Conservation (phyloP, 2,329 filamentous ascomycete genomes). For the Claviceps sp. region DNA sequence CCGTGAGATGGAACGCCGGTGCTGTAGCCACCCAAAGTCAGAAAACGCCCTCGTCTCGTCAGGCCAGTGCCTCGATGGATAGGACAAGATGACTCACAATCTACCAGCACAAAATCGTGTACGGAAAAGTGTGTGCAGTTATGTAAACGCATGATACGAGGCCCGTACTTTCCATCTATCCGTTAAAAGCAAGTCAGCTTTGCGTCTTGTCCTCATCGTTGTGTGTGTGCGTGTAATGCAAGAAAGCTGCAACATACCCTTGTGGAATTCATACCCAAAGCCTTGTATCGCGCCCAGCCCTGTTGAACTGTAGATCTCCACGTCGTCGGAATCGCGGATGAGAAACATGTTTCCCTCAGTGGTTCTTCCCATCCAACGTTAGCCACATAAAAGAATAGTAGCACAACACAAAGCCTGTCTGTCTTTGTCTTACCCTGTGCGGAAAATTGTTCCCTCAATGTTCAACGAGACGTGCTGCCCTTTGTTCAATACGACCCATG, state of each 20-base stretch:
- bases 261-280: neutral
- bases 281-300: constrained; percentile 1
- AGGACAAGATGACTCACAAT: neutral
- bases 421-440: neutral
- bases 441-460: neutral
- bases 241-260: neutral
- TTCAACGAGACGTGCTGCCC: neutral
- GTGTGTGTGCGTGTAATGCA: neutral
- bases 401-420: neutral
- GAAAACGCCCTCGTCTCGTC: neutral
- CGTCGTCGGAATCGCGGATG: neutral
- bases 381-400: neutral
- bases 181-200: neutral
- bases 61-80: neutral
- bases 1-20: neutral
- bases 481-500: neutral
- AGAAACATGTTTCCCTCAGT: neutral
- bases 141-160: neutral
- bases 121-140: neutral
- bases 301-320: neutral
- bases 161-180: neutral
- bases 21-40: neutral
- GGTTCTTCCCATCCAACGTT: neutral
- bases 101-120: neutral
- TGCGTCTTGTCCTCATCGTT: neutral